Evolutionary conservation across 1,284 basidiomycete species (phyloP).

Genomic region (Microstroma glucosiphilum): DNA sequence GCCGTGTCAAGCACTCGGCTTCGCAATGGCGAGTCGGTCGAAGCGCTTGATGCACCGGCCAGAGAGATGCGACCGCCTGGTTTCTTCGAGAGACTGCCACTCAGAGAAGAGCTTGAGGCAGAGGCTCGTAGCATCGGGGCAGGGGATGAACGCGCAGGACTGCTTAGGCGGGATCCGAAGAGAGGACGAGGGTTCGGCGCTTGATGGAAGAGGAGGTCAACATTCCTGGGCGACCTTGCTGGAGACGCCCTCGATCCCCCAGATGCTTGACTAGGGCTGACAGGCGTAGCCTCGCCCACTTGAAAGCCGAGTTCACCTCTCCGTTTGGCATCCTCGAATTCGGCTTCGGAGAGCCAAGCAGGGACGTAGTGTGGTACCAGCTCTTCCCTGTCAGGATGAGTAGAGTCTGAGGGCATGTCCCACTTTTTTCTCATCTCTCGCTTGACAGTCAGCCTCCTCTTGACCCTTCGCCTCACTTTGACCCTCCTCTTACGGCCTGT

Average conservation of each 20-base stretch:
- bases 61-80: not conserved
- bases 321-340: not conserved
- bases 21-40: not conserved
- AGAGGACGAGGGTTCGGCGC: not conserved
- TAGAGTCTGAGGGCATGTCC: not conserved
- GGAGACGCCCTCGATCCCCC: not conserved
- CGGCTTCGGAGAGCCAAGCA: constrained; percentile 1
- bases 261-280: not conserved
- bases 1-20: not conserved
- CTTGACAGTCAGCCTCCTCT: constrained; percentile 2
- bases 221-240: not conserved
- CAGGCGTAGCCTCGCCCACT: constrained; percentile 1
- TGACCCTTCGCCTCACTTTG: not conserved
- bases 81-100: not conserved
- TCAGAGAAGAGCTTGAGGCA: not conserved
- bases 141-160: not conserved
- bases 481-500: constrained; percentile 1
- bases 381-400: not conserved
- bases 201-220: not conserved
- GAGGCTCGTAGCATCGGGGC: not conserved
- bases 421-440: not conserved
- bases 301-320: not conserved
- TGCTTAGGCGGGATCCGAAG: not conserved
- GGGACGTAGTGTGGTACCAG: not conserved
- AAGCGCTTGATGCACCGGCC: not conserved